Base-by-base conservation (phyloP, 2,329 filamentous ascomycete genomes). In the Alternaria sp. region DNA sequence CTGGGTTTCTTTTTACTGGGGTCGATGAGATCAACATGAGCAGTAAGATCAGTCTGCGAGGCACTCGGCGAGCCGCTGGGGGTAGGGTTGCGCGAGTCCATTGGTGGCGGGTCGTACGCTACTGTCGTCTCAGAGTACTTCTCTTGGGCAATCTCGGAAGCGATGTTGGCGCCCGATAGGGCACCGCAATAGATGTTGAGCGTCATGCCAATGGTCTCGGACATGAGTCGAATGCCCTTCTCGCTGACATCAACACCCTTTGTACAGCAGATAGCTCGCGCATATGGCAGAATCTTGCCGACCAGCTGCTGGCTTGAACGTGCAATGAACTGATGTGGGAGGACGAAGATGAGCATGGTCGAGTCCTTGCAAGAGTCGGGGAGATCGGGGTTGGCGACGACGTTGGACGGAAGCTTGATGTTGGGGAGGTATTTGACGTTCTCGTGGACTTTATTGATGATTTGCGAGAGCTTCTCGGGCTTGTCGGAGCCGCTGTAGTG, bases 91-190 rank as follows among this genome's bases (percentile, higher is more conserved):
- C 91, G 89, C 72, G 92, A 96, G 82, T 98, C 95, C 84, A 97
- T 89, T 15, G 88, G 87, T 1, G 96, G 96, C 23, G 96, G 95
- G 76, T 97, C 94, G 81, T 99, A 99, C 50, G 94, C 96, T 64
- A 99, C 90, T 21, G 95, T 99, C 3, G 96, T 98, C 83, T 98
- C 96, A 65, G 92, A 97, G 87, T 93, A 98, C 81, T 97, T 97
- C 84, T 97, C 96, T 71, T 89, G 88, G 1, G 96, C 96, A 74
- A 99, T 96, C 81, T 99, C 96, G 70, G 87, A 92, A 54, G 96
- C 96, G 75, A 99, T 96, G 84, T 99, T 99, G 74, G 96, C 96
- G 59, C 96, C 96, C 46, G 93, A 97, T 43, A 99, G 87, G 10
- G 96, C 95, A 75, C 96, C 96, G 75, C 94, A 97, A 85, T 99